phyloP scores from a whole-genome alignment of 2,329 filamentous ascomycete genomes.

The Knufia fluminis region DNA sequence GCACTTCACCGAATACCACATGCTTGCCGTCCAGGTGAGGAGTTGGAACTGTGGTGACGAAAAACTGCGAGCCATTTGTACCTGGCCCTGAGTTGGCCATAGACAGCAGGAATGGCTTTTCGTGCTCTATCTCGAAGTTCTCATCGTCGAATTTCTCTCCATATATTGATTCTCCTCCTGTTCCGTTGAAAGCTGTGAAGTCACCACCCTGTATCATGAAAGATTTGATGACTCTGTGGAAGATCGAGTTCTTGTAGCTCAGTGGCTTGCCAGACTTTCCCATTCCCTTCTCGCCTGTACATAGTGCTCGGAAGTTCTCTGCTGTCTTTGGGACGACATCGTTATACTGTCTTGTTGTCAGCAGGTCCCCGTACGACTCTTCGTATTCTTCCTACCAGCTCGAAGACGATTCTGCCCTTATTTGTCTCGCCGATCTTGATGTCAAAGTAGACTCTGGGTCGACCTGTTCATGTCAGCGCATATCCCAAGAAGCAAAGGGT shows the following conservation, averaged over 20 bases:
- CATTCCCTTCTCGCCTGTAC: conserved; percentile 85
- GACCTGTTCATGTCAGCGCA: conserved; percentile 35
- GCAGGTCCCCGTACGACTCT: not conserved
- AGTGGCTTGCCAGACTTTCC: conserved; percentile 76
- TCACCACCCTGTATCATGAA: conserved; percentile 99
- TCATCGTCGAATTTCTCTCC: conserved; percentile 96
- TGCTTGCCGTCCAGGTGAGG: conserved; percentile 94
- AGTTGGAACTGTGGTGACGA: conserved; percentile 90
- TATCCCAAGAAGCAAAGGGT: too few species aligned
- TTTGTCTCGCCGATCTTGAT: conserved; percentile 67
- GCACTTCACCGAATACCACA: conserved; percentile 91
- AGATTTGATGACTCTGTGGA: conserved; percentile 95
- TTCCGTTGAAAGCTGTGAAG: conserved; percentile 90
- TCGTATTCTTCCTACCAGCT: conserved; percentile 54
- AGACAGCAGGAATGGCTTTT: conserved; percentile 83
- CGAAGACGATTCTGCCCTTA: conserved; percentile 73
- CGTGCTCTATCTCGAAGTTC: conserved; percentile 87
- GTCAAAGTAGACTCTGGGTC: conserved; percentile 86
- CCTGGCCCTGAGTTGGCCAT: conserved; percentile 97
- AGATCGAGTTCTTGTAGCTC: conserved; percentile 84
- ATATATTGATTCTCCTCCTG: conserved; percentile 94
- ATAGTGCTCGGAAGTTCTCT: conserved; percentile 91
- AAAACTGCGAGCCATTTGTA: conserved; percentile 98
- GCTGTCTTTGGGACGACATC: conserved; percentile 79
- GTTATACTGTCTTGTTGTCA: conserved; percentile 18